Conservation (phyloP, 2,329 filamentous ascomycete species). For the Aspergillus ochraceus region DNA sequence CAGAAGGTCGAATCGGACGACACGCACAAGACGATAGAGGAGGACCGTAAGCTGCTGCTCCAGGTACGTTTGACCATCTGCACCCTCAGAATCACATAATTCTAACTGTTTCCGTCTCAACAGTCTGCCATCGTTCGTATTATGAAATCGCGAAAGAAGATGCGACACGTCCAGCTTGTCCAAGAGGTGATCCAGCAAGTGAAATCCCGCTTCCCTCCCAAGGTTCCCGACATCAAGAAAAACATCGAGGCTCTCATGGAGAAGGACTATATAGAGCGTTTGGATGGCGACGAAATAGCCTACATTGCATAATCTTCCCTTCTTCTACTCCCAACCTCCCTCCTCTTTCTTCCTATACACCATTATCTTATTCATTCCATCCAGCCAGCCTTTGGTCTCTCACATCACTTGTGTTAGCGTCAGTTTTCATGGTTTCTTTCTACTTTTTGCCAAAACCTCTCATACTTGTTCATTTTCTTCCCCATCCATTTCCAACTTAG, state of each 20-base stretch:
- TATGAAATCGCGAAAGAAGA: conserved; percentile 98
- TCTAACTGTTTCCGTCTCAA: background rate
- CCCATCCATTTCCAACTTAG: background rate
- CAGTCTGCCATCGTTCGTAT: conserved; percentile 98
- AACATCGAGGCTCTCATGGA: conserved; percentile 98
- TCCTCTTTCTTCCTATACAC: conserved; percentile 1
- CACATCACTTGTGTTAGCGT: conserved; percentile 7
- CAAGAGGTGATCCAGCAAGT: conserved; percentile 96
- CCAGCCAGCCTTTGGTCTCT: background rate
- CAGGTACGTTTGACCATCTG: conserved; percentile 67
- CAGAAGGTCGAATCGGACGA: conserved; percentile 95
- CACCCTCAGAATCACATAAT: background rate
- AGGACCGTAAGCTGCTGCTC: conserved; percentile 92
- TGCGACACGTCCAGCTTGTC: conserved; percentile 95
- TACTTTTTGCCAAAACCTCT: background rate
- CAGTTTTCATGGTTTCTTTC: conserved; percentile 10
- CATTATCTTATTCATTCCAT: background rate
- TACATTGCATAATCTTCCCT: conserved; percentile 72
- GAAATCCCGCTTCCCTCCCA: conserved; percentile 86
- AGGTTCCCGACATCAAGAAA: conserved; percentile 96
- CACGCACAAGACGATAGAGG: conserved; percentile 99
- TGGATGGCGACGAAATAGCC: conserved; percentile 91
- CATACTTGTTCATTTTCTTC: background rate
- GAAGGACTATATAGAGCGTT: conserved; percentile 96
- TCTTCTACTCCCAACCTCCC: conserved; percentile 8